Conservation (phyloP, 192 early-diverging fungal genomes). For the Mortierella claussenii region DNA sequence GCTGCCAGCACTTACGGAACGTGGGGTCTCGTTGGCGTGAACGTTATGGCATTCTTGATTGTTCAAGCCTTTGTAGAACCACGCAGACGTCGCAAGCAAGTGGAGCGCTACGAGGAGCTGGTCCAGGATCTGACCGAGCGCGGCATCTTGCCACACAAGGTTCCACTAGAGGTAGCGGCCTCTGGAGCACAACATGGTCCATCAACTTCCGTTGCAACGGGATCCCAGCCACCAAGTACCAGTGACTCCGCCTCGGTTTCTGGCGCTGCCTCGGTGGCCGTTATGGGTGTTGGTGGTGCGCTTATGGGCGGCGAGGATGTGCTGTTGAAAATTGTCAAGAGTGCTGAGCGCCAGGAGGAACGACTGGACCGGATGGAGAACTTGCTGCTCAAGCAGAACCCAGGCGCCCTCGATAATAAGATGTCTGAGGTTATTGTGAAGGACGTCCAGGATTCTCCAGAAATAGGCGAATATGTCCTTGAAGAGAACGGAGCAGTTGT, state of each 20-base stretch:
- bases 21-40: slow-evolving; percentile 71
- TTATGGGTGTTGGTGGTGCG: slow-evolving; percentile 31
- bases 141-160: slow-evolving; percentile 37
- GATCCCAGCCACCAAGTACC: not conserved
- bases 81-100: slow-evolving; percentile 70
- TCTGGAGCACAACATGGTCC: not conserved
- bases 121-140: slow-evolving; percentile 43
- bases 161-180: not conserved
- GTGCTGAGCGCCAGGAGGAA: slow-evolving; percentile 40
- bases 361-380: slow-evolving; percentile 35
- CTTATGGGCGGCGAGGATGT: slow-evolving; percentile 44
- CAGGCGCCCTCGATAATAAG: not conserved
- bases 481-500: slow-evolving; percentile 19
- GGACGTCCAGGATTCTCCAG: not conserved
- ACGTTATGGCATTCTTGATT: slow-evolving; percentile 71
- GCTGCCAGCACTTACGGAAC: slow-evolving; percentile 79
- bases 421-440: not conserved
- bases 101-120: slow-evolving; percentile 74
- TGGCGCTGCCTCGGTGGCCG: not conserved
- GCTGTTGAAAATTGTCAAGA: slow-evolving; percentile 34
- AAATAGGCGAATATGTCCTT: slow-evolving; percentile 9
- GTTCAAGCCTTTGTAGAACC: slow-evolving; percentile 84
- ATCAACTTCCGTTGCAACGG: not conserved
- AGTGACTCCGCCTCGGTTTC: not conserved
- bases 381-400: slow-evolving; percentile 9